Evolutionary conservation across 495 filamentous ascomycete species (phyloP).

Genomic region (Viridothelium virens): DNA sequence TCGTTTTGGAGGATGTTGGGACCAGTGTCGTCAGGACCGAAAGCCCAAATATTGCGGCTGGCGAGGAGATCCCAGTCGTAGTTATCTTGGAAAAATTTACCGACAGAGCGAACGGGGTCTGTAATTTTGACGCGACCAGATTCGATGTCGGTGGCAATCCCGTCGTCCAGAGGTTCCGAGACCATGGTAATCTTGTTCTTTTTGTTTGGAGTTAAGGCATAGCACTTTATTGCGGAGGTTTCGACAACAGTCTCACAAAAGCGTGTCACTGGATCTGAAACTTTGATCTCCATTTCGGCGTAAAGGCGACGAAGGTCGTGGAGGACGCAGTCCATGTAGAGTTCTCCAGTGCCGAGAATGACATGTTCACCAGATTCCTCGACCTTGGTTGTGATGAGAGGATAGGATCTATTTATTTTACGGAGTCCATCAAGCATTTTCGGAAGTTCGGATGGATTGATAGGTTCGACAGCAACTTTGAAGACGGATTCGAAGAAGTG

Average conservation of each 20-base stretch:
- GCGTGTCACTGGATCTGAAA: constrained; percentile 93
- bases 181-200: constrained; percentile 99
- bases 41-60: constrained; percentile 94
- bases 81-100: constrained; percentile 94
- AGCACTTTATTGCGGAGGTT: constrained; percentile 94
- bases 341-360: constrained; percentile 85
- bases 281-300: constrained; percentile 98
- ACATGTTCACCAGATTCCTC: constrained; percentile 98
- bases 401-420: constrained; percentile 96
- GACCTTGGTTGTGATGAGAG: constrained; percentile 89
- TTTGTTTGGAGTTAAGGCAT: constrained; percentile 95
- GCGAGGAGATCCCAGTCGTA: constrained; percentile 96
- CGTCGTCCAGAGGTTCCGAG: constrained; percentile 87
- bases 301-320: constrained; percentile 89
- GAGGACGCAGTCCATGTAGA: constrained; percentile 98
- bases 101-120: constrained; percentile 85
- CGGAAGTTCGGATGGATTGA: constrained; percentile 96
- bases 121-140: constrained; percentile 81
- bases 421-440: constrained; percentile 97
- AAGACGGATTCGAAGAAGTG: constrained; percentile 97
- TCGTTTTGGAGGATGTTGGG: constrained; percentile 97
- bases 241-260: constrained; percentile 99
- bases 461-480: constrained; percentile 95
- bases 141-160: constrained; percentile 94
- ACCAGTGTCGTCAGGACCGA: constrained; percentile 90